Conservation (phyloP, 2,329 filamentous ascomycete genomes). For the Stenocarpella maydis region DNA sequence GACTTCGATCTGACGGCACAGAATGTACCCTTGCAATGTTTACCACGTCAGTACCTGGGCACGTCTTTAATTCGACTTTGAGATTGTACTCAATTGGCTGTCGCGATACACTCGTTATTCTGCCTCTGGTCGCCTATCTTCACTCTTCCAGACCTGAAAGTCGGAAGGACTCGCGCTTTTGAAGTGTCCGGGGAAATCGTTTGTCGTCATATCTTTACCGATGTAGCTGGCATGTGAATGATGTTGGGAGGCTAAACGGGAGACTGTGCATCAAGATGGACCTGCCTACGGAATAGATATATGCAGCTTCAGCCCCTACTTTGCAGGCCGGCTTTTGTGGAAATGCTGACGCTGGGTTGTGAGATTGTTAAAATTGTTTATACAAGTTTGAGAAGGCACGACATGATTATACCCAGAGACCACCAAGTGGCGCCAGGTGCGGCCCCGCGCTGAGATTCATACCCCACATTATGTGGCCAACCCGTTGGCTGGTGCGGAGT, state of each 20-base stretch:
- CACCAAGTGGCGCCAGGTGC: background rate
- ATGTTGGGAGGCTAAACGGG: background rate
- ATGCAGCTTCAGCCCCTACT: background rate
- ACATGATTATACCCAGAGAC: no score
- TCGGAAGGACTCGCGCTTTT: background rate
- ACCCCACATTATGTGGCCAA: no score
- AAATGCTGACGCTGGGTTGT: no score
- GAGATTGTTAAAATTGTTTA: no score
- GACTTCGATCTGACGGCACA: constrained; percentile 15
- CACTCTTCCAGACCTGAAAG: background rate
- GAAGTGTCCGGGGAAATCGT: background rate
- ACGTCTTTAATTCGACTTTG: background rate
- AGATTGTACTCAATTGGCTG: background rate
- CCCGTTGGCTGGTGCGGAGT: no score
- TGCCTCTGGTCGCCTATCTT: background rate
- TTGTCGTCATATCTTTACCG: background rate
- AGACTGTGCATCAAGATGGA: background rate
- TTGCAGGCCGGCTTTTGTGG: background rate
- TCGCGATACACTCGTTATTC: background rate
- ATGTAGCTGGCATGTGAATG: background rate
- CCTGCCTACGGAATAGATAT: background rate
- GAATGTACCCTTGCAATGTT: constrained; percentile 9
- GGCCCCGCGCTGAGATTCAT: constrained; percentile 2
- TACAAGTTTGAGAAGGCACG: no score
- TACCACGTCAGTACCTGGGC: constrained; percentile 27